Conservation (phyloP, 768 basidiomycete genomes). For the Boletus reticuloceps region DNA sequence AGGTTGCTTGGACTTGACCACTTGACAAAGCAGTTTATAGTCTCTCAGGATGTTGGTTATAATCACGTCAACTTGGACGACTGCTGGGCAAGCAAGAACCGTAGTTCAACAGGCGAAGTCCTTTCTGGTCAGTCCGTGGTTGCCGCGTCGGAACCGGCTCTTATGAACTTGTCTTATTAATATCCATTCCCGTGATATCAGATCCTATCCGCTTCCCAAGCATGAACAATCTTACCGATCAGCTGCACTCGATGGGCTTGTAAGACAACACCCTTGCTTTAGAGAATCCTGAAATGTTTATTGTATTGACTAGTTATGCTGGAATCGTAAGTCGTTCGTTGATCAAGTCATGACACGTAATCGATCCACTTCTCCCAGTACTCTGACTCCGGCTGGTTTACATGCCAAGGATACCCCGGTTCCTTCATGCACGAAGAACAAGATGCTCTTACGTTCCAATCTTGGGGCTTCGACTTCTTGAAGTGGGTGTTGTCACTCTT, state of each 20-base stretch:
- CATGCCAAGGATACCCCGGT: slow-evolving; percentile 58
- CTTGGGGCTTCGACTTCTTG: slow-evolving; percentile 63
- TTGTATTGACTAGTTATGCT: slow-evolving; percentile 40
- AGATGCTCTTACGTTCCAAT: slow-evolving; percentile 56
- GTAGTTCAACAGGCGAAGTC: slow-evolving; percentile 50
- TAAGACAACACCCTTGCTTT: slow-evolving; percentile 25
- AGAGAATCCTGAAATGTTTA: background rate
- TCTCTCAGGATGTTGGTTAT: slow-evolving; percentile 51
- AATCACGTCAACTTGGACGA: slow-evolving; percentile 61
- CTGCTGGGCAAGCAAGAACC: slow-evolving; percentile 57
- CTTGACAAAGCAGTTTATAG: background rate
- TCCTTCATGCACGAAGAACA: slow-evolving; percentile 60
- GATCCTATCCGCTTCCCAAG: slow-evolving; percentile 52
- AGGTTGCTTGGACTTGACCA: background rate
- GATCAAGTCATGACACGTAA: background rate
- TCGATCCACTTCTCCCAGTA: slow-evolving; percentile 38
- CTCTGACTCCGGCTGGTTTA: slow-evolving; percentile 67
- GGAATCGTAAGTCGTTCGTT: slow-evolving; percentile 47
- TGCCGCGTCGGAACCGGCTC: background rate
- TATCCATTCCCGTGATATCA: slow-evolving; percentile 14
- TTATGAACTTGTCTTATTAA: background rate
- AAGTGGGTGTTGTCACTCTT: slow-evolving; percentile 41
- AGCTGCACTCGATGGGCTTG: slow-evolving; percentile 56
- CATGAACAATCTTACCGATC: slow-evolving; percentile 53
- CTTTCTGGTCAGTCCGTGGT: slow-evolving; percentile 43